phyloP scores from a whole-genome alignment of 1,284 basidiomycete species.

The Ganoderma sp. region DNA sequence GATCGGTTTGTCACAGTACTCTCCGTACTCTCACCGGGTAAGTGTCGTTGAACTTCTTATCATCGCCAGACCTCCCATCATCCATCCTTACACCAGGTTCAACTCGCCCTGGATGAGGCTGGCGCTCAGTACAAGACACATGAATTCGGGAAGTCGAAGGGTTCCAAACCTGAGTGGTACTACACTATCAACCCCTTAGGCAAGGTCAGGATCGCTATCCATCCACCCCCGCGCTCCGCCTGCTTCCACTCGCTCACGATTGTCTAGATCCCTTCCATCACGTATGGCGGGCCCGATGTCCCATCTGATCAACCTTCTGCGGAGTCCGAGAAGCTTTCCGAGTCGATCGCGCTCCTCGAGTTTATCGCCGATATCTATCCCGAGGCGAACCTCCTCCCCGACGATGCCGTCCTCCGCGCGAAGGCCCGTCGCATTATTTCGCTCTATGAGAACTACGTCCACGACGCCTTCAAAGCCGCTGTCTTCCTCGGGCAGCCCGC shows the following conservation, averaged over 20 bases:
- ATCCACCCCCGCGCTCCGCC: background rate
- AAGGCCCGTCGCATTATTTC: constrained; percentile 39
- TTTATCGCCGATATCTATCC: constrained; percentile 46
- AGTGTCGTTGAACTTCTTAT: background rate
- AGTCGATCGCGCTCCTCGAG: constrained; percentile 63
- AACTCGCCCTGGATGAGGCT: constrained; percentile 28
- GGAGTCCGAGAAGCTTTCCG: constrained; percentile 52
- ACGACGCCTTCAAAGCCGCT: constrained; percentile 37
- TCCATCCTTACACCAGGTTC: constrained; percentile 5
- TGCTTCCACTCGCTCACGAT: background rate
- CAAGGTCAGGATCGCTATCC: constrained; percentile 36
- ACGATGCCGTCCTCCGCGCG: constrained; percentile 19
- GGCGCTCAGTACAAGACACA: constrained; percentile 31
- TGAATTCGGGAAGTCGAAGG: constrained; percentile 35
- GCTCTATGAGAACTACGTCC: constrained; percentile 50
- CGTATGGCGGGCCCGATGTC: constrained; percentile 59
- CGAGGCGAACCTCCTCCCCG: constrained; percentile 23
- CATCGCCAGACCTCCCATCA: background rate
- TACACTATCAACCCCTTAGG: constrained; percentile 44
- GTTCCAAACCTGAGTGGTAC: constrained; percentile 47
- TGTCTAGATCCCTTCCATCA: constrained; percentile 52
- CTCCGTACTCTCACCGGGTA: constrained; percentile 30
- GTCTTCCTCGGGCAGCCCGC: constrained; percentile 47
- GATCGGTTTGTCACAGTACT: constrained; percentile 20
- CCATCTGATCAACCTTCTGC: constrained; percentile 48